Conservation (phyloP, 768 basidiomycete genomes). For the Strobilomyces dryophilus region DNA sequence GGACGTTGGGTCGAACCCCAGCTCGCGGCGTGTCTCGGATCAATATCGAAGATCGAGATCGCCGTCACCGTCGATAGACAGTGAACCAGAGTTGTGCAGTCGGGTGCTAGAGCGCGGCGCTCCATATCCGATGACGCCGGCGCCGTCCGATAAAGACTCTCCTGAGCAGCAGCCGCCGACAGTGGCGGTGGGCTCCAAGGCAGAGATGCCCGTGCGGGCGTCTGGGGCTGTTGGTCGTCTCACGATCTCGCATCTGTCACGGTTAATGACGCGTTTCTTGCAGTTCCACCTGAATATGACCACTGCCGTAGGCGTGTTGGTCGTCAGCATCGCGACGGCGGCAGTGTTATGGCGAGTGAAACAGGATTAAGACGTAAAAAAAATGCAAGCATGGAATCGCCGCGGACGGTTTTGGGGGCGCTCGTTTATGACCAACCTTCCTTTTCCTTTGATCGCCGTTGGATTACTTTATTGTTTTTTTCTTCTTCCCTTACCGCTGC, state of each 20-base stretch:
- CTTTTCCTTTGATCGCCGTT: slow-evolving; percentile 10
- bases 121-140: slow-evolving; percentile 31
- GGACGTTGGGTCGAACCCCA: slow-evolving; percentile 12
- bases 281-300: slow-evolving; percentile 33
- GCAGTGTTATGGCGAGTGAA: slow-evolving; percentile 73
- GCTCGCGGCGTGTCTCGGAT: slow-evolving; percentile 25
- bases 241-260: slow-evolving; percentile 7
- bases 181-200: slow-evolving; percentile 13
- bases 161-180: slow-evolving; percentile 20
- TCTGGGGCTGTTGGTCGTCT: slow-evolving; percentile 29
- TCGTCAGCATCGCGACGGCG: slow-evolving; percentile 64
- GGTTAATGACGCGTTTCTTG: slow-evolving; percentile 22
- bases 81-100: slow-evolving; percentile 26
- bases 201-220: slow-evolving; percentile 15
- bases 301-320: slow-evolving; percentile 59
- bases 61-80: slow-evolving; percentile 29
- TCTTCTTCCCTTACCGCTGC: slow-evolving; percentile 9
- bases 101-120: slow-evolving; percentile 14
- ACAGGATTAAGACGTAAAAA: slow-evolving; percentile 29
- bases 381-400: slow-evolving; percentile 6
- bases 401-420: slow-evolving; percentile 13
- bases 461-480: slow-evolving; percentile 29
- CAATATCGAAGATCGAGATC: slow-evolving; percentile 25
- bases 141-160: slow-evolving; percentile 23
- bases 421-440: slow-evolving; percentile 14